Evolutionary conservation across 345 rosid genomes (phyloP), one percentile per base, ranked within the genome.

Genomic region (Aquilaria yunnanensis): DNA sequence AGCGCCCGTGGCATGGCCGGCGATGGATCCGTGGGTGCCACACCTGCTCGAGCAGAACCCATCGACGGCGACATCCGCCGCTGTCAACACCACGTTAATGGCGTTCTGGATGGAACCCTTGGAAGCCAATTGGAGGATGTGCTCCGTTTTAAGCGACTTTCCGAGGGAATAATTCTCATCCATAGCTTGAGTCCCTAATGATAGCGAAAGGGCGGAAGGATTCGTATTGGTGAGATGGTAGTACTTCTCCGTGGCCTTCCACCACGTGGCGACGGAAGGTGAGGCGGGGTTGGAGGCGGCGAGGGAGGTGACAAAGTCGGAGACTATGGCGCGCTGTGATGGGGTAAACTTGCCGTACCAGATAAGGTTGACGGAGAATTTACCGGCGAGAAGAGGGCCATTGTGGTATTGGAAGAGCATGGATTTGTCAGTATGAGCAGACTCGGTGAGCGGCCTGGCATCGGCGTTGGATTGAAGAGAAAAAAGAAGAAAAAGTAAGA

Each of bases 291-390:
- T 54, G 23, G 81, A 50, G 56, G 79, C 65, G 1, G 88, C 45
- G 10, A 85, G 59, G 0, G 96, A 91, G 14, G 80, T 45, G 3
- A 88, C 48, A 70, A 88, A 88, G 63, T 86, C 91, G 2, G 81
- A 79, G 55, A 90, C 53, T 9, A 85, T 80, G 2, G 91, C 81
- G 16, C 81, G 79, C 33, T 86, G 93, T 12, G 88, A 80, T 4
- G 91, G 81, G 51, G 77, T 80, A 78, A 91, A 91, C 11, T 79
- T 76, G 51, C 97, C 97, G 32, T 88, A 88, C 96, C 96, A 91
- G 14, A 91, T 80, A 12, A 91, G 75, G 60, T 88, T 88, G 33
- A 88, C 49, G 30, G 96, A 75, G 57, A 86, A 64, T 46, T 83
- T 66, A 8, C 97, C 97, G 9, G 70, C 54, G 23, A 91, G 93